Evolutionary conservation across 169 alveolate genomes (phyloP).

Genomic region (Cryptosporidium bovis): DNA sequence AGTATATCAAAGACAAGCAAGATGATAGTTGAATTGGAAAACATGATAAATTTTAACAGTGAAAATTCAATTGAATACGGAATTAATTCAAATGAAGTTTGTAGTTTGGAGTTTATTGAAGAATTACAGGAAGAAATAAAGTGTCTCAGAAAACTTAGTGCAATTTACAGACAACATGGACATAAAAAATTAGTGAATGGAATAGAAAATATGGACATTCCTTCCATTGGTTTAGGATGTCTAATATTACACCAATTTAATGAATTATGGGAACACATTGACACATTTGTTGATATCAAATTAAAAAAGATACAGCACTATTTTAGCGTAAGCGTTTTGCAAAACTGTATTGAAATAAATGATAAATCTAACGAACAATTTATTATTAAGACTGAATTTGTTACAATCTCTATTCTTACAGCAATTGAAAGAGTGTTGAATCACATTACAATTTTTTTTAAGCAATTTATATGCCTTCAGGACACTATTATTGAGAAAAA

Average conservation of each 20-base stretch:
- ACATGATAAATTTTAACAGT: slow-evolving; percentile 22
- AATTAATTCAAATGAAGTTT: neutral
- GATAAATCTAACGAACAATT: neutral
- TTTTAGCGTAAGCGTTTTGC: slow-evolving; percentile 31
- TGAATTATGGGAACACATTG: slow-evolving; percentile 71
- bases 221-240: slow-evolving; percentile 27
- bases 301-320: slow-evolving; percentile 15
- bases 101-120: slow-evolving; percentile 48
- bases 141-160: slow-evolving; percentile 53
- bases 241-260: slow-evolving; percentile 42
- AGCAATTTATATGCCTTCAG: slow-evolving; percentile 27
- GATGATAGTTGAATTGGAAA: slow-evolving; percentile 62
- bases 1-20: slow-evolving; percentile 39
- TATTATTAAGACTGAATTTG: slow-evolving; percentile 3
- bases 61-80: neutral
- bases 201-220: slow-evolving; percentile 28
- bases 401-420: neutral
- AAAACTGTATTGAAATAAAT: slow-evolving; percentile 34
- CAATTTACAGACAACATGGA: slow-evolving; percentile 63
- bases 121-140: slow-evolving; percentile 62
- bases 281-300: slow-evolving; percentile 28
- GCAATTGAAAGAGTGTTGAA: slow-evolving; percentile 26
- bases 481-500: slow-evolving; percentile 34
- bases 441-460: slow-evolving; percentile 12
- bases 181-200: slow-evolving; percentile 47